Conservation (phyloP, 495 filamentous ascomycete species). For the Penicillium mononematosum region DNA sequence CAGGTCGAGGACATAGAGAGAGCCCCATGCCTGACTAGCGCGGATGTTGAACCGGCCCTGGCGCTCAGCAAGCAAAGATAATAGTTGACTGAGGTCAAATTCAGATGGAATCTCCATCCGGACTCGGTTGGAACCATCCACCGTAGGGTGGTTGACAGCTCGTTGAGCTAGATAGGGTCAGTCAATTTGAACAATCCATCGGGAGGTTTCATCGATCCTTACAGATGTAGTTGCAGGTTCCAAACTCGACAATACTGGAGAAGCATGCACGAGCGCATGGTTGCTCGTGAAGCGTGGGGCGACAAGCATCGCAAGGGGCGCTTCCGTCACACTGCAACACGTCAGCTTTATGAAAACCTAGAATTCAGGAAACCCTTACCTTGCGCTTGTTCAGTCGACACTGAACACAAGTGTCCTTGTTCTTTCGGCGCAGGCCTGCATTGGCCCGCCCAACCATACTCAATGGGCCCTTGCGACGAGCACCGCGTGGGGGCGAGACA, state of each 20-base stretch:
- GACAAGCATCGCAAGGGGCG: conserved; percentile 50
- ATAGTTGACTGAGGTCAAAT: conserved; percentile 43
- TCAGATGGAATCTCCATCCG: conserved; percentile 44
- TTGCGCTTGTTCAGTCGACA: conserved; percentile 51
- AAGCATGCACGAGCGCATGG: conserved; percentile 51
- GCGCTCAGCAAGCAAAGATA: conserved; percentile 43
- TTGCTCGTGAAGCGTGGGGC: conserved; percentile 47
- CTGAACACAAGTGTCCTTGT: conserved; percentile 51
- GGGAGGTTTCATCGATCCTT: conserved; percentile 13
- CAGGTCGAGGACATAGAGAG: conserved; percentile 46
- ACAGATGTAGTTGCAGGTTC: conserved; percentile 54
- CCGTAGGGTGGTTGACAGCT: conserved; percentile 45
- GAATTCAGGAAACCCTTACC: conserved; percentile 24
- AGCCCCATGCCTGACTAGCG: conserved; percentile 47
- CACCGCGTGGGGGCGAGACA: conserved; percentile 46
- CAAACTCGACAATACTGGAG: conserved; percentile 50
- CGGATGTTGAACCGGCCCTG: conserved; percentile 51
- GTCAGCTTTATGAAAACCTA: conserved; percentile 11
- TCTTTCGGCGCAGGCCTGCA: conserved; percentile 47
- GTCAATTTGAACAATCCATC: conserved; percentile 6
- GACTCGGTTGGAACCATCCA: conserved; percentile 36
- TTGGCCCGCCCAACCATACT: conserved; percentile 47
- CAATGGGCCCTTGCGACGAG: conserved; percentile 48
- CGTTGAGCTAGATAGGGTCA: conserved; percentile 44
- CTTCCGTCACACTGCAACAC: conserved; percentile 44